Percentiles rank a stretch among this genome's conserved stretches.
phyloP scores from a whole-genome alignment of 805 yeast species.

The Cephaloascus fragrans region DNA sequence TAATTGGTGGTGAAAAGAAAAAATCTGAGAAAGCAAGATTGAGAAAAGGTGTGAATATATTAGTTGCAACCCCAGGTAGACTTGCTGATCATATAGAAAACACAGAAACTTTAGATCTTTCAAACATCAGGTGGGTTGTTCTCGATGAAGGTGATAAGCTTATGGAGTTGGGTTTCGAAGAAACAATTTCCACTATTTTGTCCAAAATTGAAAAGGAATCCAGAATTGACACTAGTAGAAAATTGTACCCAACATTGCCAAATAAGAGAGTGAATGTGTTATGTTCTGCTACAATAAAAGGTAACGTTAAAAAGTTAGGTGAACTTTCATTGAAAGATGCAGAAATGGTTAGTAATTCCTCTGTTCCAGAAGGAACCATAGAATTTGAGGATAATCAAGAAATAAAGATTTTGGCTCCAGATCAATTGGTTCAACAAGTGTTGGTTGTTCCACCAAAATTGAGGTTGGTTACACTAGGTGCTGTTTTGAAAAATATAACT shows the following conservation, averaged over 20 bases:
- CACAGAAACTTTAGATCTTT: conserved; percentile 64
- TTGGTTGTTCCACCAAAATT: conserved; percentile 89
- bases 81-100: conserved; percentile 90
- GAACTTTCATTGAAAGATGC: conserved; percentile 68
- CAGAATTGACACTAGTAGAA: conserved; percentile 22
- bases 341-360: conserved; percentile 46
- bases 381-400: conserved; percentile 16
- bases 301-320: conserved; percentile 72
- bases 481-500: conserved; percentile 44
- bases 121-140: conserved; percentile 76
- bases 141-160: conserved; percentile 95
- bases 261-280: conserved; percentile 61
- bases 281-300: conserved; percentile 92
- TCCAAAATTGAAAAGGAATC: conserved; percentile 40
- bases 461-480: conserved; percentile 73
- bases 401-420: conserved; percentile 55
- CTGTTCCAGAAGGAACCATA: conserved; percentile 9
- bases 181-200: conserved; percentile 73
- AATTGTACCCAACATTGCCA: conserved; percentile 52
- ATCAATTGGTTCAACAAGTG: conserved; percentile 74
- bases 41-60: conserved; percentile 88
- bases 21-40: conserved; percentile 93
- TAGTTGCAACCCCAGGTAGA: conserved; percentile 98
- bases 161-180: conserved; percentile 95
- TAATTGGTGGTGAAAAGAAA: conserved; percentile 97